Percentiles rank a stretch among this genome's conserved stretches.
These are phyloP conservation scores for Boeremia lycopersici DNA, from an alignment of 2,329 filamentous ascomycete species.

Conservation along the genomic window DNA sequence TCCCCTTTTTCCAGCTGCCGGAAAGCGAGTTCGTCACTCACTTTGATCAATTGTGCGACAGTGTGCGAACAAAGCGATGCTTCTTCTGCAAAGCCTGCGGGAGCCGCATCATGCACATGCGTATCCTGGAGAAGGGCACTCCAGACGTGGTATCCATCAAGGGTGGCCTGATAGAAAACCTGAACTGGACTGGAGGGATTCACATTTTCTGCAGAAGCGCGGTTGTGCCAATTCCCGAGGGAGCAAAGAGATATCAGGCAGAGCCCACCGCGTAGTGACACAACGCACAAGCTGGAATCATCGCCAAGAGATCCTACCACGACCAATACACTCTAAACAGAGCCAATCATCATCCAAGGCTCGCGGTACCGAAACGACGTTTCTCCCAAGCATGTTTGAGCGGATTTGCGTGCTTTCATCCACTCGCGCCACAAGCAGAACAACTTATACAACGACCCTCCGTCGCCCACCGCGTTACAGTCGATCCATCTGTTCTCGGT, in stretches of 20 bases:
- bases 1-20: slow-evolving; percentile 68
- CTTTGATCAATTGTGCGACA: slow-evolving; percentile 30
- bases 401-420: slow-evolving; percentile 7
- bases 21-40: slow-evolving; percentile 34
- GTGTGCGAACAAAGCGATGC: slow-evolving; percentile 31
- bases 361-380: not conserved
- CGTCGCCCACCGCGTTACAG: not conserved
- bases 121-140: slow-evolving; percentile 48
- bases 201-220: slow-evolving; percentile 73
- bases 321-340: not conserved
- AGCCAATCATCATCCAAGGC: not conserved
- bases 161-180: slow-evolving; percentile 68
- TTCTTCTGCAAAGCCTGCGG: slow-evolving; percentile 62
- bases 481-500: not conserved
- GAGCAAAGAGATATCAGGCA: slow-evolving; percentile 62
- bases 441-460: not conserved
- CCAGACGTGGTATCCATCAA: slow-evolving; percentile 62
- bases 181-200: slow-evolving; percentile 51
- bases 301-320: too few relatives aligned
- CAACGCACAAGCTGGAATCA: not conserved
- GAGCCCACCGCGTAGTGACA: slow-evolving; percentile 49
- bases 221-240: slow-evolving; percentile 72
- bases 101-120: slow-evolving; percentile 67
- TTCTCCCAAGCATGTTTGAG: slow-evolving; percentile 4
- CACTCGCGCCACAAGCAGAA: not conserved